Base-by-base conservation (phyloP, 1,284 basidiomycete species). In the Waitea zeae region DNA sequence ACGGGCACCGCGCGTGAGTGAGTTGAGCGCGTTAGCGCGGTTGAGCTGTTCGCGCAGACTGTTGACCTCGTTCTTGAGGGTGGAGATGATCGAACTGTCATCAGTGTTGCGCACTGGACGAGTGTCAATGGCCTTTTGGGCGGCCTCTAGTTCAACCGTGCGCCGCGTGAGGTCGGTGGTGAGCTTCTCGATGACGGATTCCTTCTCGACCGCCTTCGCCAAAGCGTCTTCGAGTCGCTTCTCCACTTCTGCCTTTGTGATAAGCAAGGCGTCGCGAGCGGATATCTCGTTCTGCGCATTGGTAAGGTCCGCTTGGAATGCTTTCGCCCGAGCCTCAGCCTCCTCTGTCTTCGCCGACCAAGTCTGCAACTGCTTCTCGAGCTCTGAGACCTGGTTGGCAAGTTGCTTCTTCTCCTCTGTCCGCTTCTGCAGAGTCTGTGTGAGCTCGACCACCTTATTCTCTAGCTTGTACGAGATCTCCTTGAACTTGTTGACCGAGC, bases 361-460 rank as follows among this genome's bases (percentile, higher is more conserved):
- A 36, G 74, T 70, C 40, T 76, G 70, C 31, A 98, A 61, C 51
- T 93, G 86, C 40, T 76, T 70, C 57, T 97, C 88, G 29, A 97
- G 64, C 33, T 81, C 73, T 14, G 62, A 55, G 27, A 98, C 64
- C 48, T 78, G 76, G 19, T 57, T 58, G 43, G 82, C 76, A 27
- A 98, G 62, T 40, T 78, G 78, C 57, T 89, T 93, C 64, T 88
- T 93, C 61, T 98, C 93, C 42, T 74, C 72, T 6, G 80, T 92
- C 28, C 93, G 77, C 50, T 72, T 81, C 56, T 98, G 95, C 12
- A 98, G 67, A n/a, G 64, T 77, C 53, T 98, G 95, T 0, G 95
- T 98, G 45, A 99, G 80, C 53, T 98, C 93, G 39, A 99, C 88
- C 33, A 98, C 95, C 61, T 98, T 99, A 70, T 98, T 98, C 62